These are phyloP conservation scores for Cutaneotrichosporon cavernicola DNA, from an alignment of 1,284 basidiomycete genomes.

Conservation along the genomic window DNA sequence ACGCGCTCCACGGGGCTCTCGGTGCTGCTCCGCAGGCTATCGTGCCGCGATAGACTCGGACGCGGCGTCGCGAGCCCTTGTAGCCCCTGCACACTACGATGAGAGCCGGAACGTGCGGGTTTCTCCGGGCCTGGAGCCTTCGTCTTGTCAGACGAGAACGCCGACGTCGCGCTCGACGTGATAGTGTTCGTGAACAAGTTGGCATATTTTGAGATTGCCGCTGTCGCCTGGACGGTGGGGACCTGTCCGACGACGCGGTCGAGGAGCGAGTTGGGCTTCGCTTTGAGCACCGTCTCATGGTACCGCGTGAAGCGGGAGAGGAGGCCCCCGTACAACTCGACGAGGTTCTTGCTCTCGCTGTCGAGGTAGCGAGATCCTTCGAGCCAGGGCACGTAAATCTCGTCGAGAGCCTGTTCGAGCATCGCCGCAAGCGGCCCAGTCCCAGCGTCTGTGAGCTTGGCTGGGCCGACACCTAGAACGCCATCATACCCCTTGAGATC, in stretches of 20 bases:
- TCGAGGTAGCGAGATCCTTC: conserved; percentile 91
- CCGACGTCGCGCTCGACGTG: conserved; percentile 34
- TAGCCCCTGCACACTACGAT: conserved; percentile 17
- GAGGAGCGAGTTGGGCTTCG: conserved; percentile 78
- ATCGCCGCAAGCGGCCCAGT: conserved; percentile 64
- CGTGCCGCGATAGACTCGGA: conserved; percentile 3
- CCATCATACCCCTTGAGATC: conserved; percentile 92
- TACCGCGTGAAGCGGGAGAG: conserved; percentile 78
- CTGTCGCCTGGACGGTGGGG: conserved; percentile 58
- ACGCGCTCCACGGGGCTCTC: conserved; percentile 22
- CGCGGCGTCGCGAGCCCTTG: conserved; percentile 11
- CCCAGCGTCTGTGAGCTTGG: conserved; percentile 21
- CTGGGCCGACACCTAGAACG: conserved; percentile 56
- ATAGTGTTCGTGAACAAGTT: conserved; percentile 58
- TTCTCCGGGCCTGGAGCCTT: conserved; percentile 4
- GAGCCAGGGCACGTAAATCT: conserved; percentile 91
- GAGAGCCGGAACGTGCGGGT: conserved; percentile 13
- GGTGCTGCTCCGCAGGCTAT: conserved; percentile 9
- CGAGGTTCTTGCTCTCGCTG: conserved; percentile 81
- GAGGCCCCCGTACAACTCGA: conserved; percentile 75
- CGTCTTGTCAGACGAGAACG: conserved; percentile 36
- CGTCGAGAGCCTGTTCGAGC: conserved; percentile 93
- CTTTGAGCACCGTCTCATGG: conserved; percentile 77
- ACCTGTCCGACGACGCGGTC: conserved; percentile 82
- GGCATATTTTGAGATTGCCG: conserved; percentile 65